Evolutionary conservation across 2,329 filamentous ascomycete species (phyloP), one percentile per base, ranked within the genome.

Genomic region (Hymenoscyphus fraxineus): DNA sequence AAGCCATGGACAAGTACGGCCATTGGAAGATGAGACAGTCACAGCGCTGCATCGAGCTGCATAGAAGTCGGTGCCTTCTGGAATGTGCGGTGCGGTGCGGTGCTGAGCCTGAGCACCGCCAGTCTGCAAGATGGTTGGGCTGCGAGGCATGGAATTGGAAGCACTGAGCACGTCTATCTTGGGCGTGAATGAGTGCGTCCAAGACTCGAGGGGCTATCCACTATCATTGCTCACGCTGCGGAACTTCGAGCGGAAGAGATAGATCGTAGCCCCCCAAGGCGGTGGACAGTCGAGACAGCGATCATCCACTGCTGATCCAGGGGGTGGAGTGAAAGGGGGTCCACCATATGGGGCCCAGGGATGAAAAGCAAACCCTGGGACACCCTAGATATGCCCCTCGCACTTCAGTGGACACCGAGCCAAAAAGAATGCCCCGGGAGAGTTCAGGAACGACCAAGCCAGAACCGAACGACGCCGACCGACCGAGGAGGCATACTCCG

Each of bases 41-140:
- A 27, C 27, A 27, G 27, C 27, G 27, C 27, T 2, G 27, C 27
- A 27, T 27, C 27, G 27, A 27, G 27, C 27, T 27, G 27, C 27
- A 27, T 27, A 27, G 27, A 27, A 27, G 27, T 27, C 61, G 62
- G 65, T 62, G 64, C 51, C 19, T 67, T 66, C 65, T 70, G 65
- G 68, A 67, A 67, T 61, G 67, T 64, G 54, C 68, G 38, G 63
- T 7, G 59, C 58, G 54, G 54, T 38, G 31, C 32, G 55, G 19
- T 32, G 15, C 27, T 27, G 27, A 27, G 35, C 59, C 59, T 19
- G 47, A 16, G 47, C 19, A 22, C 10, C 27, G 10, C 2, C 47
- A 22, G 47, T 2, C 47, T 55, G 35, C n/a, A n/a, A n/a, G 9
- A 10, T 7, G 35, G 47, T 54, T 54, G 47, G 47, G 47, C 44